Conservation (phyloP, 345 rosid genomes). For the Syzygium grande region DNA sequence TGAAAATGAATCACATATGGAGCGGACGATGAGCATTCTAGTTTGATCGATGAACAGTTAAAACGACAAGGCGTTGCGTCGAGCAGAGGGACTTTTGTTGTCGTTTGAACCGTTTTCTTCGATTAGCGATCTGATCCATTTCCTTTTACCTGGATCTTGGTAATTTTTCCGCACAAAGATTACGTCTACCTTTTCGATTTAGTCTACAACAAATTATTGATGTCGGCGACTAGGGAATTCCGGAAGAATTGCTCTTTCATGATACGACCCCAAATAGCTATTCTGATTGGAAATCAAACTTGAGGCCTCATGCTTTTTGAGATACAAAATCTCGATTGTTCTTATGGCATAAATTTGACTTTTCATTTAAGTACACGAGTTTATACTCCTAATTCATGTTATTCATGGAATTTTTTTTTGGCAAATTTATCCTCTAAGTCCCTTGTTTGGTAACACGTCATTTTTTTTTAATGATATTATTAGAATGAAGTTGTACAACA, state of each 20-base stretch:
- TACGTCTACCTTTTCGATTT: background rate
- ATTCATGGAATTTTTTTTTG: no score
- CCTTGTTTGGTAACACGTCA: no score
- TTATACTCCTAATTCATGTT: no score
- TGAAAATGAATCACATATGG: background rate
- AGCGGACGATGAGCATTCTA: background rate
- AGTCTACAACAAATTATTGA: background rate
- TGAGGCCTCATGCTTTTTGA: background rate
- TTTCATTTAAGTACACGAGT: background rate
- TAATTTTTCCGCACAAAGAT: background rate
- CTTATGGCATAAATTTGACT: fast-evolving
- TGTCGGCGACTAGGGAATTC: background rate
- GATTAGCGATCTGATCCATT: background rate
- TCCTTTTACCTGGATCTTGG: background rate
- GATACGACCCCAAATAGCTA: background rate
- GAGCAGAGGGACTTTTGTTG: background rate
- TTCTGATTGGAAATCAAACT: background rate
- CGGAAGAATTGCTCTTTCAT: background rate
- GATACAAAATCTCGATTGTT: fast-evolving
- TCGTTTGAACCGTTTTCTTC: background rate
- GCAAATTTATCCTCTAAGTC: no score
- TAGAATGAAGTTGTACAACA: background rate
- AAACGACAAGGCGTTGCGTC: background rate
- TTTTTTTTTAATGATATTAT: no score
- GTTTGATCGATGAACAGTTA: background rate